phyloP scores from a whole-genome alignment of 75 land plant species.

The Cryptomeria japonica region DNA sequence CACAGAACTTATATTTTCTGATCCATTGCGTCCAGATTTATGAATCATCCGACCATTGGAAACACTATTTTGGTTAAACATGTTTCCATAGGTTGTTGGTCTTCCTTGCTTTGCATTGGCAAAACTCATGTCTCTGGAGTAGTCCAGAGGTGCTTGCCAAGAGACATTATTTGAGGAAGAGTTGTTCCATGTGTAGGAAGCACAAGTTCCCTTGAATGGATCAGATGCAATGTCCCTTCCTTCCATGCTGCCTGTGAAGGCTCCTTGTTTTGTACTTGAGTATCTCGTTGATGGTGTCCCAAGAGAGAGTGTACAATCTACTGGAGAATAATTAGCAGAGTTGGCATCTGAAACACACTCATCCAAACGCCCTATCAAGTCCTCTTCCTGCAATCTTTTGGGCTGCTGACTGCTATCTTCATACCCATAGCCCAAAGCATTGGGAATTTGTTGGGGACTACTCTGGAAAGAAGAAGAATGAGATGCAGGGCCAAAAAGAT shows the following conservation, averaged over 20 bases:
- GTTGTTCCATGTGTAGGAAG: neutral
- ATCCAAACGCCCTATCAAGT: conserved; percentile 11
- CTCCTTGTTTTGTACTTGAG: neutral
- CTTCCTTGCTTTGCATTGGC: neutral
- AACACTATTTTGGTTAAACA: neutral
- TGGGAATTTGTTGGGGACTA: neutral
- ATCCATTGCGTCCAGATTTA: conserved; percentile 7
- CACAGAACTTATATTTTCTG: conserved; percentile 4
- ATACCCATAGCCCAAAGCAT: neutral
- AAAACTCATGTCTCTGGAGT: neutral
- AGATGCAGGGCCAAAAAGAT: neutral
- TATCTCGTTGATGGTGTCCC: conserved; percentile 59
- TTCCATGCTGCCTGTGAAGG: too few relatives aligned
- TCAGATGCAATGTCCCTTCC: too few relatives aligned
- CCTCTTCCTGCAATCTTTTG: conserved; percentile 12
- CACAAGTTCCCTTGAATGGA: neutral
- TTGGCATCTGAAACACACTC: conserved; percentile 11
- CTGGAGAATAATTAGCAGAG: conserved; percentile 26
- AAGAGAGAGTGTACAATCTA: conserved; percentile 76
- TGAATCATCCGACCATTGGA: neutral
- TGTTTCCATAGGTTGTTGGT: neutral
- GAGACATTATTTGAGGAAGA: neutral
- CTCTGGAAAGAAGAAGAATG: neutral
- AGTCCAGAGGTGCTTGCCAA: neutral
- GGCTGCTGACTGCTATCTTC: neutral